Evolutionary conservation across 2,329 filamentous ascomycete species (phyloP).

Genomic region (Scedosporium dehoogii): DNA sequence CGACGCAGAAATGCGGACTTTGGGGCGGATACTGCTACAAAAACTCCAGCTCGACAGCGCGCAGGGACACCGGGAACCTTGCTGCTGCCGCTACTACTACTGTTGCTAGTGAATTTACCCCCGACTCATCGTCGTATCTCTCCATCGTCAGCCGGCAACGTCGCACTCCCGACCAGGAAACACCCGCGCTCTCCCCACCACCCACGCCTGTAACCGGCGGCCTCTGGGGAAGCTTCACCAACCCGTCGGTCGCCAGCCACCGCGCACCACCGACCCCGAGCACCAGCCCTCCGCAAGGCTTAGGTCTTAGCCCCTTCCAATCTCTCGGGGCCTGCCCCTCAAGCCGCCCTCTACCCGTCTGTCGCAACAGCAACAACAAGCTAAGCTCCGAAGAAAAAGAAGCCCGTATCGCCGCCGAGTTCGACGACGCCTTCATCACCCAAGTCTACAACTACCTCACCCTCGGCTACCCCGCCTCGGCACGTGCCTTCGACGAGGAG

Average conservation of each 20-base stretch:
- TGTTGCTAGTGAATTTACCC: background rate
- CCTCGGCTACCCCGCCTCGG: conserved; percentile 80
- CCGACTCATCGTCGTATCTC: background rate
- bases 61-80: background rate
- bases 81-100: background rate
- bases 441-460: conserved; percentile 97
- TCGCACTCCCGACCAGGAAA: background rate
- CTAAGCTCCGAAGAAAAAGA: conserved; percentile 28
- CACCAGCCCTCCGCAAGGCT: background rate
- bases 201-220: background rate
- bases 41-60: background rate
- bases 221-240: background rate
- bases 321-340: background rate
- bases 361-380: background rate
- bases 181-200: background rate
- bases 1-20: conserved; percentile 52
- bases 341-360: background rate
- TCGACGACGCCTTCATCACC: conserved; percentile 75
- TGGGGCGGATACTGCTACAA: conserved; percentile 63
- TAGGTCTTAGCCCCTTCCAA: conserved; percentile 6
- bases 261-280: background rate
- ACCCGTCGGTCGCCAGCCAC: background rate
- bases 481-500: conserved; percentile 74
- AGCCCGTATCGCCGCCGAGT: conserved; percentile 52
- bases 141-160: background rate